A percentile compares a stretch with the other conserved stretches of the same genome.
These are phyloP conservation scores for Mucor lusitanicus DNA, from an alignment of 371 early-diverging fungal species.

Conservation along the genomic window DNA sequence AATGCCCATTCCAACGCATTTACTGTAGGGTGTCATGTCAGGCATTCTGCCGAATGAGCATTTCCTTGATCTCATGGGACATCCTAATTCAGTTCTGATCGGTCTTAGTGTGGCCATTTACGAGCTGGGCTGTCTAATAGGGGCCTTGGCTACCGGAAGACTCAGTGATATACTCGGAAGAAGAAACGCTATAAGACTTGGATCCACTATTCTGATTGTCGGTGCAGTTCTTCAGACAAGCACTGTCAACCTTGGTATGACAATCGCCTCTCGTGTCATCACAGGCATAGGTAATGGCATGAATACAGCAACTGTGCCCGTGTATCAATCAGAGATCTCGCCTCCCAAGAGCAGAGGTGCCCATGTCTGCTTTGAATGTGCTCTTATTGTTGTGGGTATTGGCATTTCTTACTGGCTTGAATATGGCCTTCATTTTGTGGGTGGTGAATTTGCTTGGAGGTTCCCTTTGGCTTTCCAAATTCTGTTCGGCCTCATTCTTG, in stretches of 20 bases:
- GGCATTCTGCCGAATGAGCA: constrained; percentile 40
- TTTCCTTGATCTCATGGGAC: constrained; percentile 40
- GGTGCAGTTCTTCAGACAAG: constrained; percentile 46
- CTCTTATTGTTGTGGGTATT: constrained; percentile 39
- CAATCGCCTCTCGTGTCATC: constrained; percentile 39
- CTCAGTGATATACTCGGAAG: constrained; percentile 45
- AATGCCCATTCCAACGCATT: background rate
- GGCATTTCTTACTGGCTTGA: constrained; percentile 47
- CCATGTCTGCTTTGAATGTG: constrained; percentile 40
- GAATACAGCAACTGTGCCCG: constrained; percentile 39
- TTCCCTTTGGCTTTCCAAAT: constrained; percentile 39
- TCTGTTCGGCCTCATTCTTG: constrained; percentile 26
- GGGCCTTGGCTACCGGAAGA: constrained; percentile 43
- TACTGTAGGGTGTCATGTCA: constrained; percentile 46
- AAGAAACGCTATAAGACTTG: constrained; percentile 37
- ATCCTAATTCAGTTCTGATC: constrained; percentile 24
- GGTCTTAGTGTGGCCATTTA: constrained; percentile 36
- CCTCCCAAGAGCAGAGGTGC: constrained; percentile 64
- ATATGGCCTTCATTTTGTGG: constrained; percentile 45
- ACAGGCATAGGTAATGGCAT: constrained; percentile 51
- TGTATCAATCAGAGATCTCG: constrained; percentile 64
- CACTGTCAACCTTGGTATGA: constrained; percentile 31
- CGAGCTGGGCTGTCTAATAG: constrained; percentile 41
- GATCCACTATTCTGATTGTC: constrained; percentile 34
- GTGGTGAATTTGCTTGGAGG: constrained; percentile 44